These are phyloP conservation scores for Dissophora ornata DNA, from an alignment of 192 early-diverging fungal genomes.

Conservation along the genomic window DNA sequence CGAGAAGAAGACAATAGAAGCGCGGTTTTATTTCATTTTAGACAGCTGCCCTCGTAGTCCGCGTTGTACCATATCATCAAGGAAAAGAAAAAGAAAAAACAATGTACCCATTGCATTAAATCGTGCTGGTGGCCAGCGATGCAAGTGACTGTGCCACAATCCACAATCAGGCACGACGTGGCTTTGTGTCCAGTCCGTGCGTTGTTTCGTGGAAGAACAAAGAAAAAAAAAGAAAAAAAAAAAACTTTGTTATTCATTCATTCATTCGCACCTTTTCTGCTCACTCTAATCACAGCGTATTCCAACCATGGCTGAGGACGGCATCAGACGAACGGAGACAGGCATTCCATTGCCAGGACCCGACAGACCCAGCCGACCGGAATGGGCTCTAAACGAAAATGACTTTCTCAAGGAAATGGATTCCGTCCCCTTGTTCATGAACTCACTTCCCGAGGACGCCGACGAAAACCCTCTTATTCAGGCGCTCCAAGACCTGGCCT, in stretches of 20 bases:
- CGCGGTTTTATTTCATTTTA: too few species aligned
- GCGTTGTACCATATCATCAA: too few species aligned
- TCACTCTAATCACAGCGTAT: not conserved
- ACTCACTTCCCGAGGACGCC: conserved; percentile 70
- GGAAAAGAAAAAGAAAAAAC: too few species aligned
- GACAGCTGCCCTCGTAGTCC: too few species aligned
- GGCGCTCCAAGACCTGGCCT: conserved; percentile 86
- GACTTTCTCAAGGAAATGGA: conserved; percentile 70
- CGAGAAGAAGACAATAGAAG: conserved; percentile 42
- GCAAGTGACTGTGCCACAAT: too few species aligned
- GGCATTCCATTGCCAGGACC: conserved; percentile 56
- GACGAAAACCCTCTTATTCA: conserved; percentile 80
- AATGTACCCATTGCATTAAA: too few species aligned
- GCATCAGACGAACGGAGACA: conserved; percentile 35
- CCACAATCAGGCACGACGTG: too few species aligned
- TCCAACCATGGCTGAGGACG: conserved; percentile 33
- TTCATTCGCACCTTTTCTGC: too few species aligned
- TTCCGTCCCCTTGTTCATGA: conserved; percentile 97
- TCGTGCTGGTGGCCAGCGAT: too few species aligned
- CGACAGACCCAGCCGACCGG: conserved; percentile 32
- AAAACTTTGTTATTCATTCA: conserved; percentile 2
- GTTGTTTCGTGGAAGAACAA: too few species aligned
- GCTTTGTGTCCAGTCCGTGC: too few species aligned
- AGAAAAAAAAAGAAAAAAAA: conserved; percentile 24
- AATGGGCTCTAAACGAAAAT: conserved; percentile 58